A percentile compares a stretch with the other conserved stretches of the same genome.
Conservation (phyloP, 805 yeast genomes). For the Alloascoidea africana region DNA sequence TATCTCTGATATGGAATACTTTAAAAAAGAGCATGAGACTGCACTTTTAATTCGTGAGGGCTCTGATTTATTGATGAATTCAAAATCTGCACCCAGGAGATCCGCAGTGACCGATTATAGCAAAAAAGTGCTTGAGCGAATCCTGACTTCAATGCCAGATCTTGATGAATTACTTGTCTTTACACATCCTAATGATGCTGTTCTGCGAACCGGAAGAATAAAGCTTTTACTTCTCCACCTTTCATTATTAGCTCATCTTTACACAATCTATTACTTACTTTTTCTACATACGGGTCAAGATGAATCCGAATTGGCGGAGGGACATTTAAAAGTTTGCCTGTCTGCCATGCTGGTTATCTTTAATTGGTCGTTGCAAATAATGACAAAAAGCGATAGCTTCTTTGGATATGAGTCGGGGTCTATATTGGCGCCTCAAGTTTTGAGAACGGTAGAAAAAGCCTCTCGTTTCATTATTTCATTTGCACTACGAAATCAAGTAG, state of each 20-base stretch:
- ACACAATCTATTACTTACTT: background rate
- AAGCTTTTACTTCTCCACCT: background rate
- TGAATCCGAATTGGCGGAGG: background rate
- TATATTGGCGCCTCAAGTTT: background rate
- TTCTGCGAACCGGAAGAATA: background rate
- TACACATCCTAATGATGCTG: background rate
- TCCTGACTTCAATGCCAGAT: background rate
- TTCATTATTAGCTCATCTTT: background rate
- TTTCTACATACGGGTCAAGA: background rate
- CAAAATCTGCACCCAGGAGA: background rate
- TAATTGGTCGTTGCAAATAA: background rate
- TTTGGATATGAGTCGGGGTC: background rate
- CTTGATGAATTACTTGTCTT: background rate
- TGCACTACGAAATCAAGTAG: background rate
- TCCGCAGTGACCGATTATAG: background rate
- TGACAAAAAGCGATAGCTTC: background rate
- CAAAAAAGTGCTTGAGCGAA: background rate
- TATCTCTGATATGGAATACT: background rate
- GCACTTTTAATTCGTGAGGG: background rate
- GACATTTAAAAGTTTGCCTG: background rate
- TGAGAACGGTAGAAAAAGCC: background rate
- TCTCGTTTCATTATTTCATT: background rate
- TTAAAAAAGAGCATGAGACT: background rate
- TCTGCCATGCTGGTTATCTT: background rate
- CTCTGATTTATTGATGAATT: constrained; percentile 1